A percentile compares a stretch with the other conserved stretches of the same genome.
Evolutionary conservation across 2,329 filamentous ascomycete genomes (phyloP).

Genomic region (Zymoseptoria brevis): DNA sequence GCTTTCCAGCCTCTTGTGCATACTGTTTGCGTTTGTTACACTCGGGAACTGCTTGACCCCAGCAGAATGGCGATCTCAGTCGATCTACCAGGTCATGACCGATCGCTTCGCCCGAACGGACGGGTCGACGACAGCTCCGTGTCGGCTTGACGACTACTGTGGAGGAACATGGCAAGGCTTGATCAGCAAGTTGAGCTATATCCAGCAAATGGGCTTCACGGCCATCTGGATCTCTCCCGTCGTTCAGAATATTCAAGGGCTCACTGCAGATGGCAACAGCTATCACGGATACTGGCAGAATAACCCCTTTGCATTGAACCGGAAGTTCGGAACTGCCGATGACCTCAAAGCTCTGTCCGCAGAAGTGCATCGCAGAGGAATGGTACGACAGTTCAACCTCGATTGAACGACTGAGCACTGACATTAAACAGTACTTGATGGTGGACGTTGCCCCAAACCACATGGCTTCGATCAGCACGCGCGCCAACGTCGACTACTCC

Average conservation of each 20-base stretch:
- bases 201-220: slow-evolving; percentile 43
- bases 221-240: slow-evolving; percentile 37
- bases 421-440: slow-evolving; percentile 32
- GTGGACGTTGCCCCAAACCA: slow-evolving; percentile 43
- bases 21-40: slow-evolving; percentile 2
- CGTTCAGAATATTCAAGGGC: slow-evolving; percentile 32
- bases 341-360: slow-evolving; percentile 38
- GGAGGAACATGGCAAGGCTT: slow-evolving; percentile 43
- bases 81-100: slow-evolving; percentile 53
- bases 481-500: slow-evolving; percentile 25
- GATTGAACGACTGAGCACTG: background rate
- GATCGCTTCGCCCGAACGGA: slow-evolving; percentile 47
- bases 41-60: slow-evolving; percentile 6
- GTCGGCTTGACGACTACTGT: slow-evolving; percentile 38
- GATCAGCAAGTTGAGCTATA: slow-evolving; percentile 40
- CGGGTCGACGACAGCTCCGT: slow-evolving; percentile 39
- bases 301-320: slow-evolving; percentile 39
- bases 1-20: slow-evolving; percentile 4
- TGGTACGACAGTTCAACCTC: slow-evolving; percentile 24
- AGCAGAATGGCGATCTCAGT: slow-evolving; percentile 38
- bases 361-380: slow-evolving; percentile 39
- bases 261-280: slow-evolving; percentile 33
- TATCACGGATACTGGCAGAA: slow-evolving; percentile 43
- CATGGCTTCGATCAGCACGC: slow-evolving; percentile 29
- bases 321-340: slow-evolving; percentile 38